Evolutionary conservation across 129 eudicot genomes (phyloP), one percentile per base, ranked within the genome.

Genomic region (Arctium lappa): DNA sequence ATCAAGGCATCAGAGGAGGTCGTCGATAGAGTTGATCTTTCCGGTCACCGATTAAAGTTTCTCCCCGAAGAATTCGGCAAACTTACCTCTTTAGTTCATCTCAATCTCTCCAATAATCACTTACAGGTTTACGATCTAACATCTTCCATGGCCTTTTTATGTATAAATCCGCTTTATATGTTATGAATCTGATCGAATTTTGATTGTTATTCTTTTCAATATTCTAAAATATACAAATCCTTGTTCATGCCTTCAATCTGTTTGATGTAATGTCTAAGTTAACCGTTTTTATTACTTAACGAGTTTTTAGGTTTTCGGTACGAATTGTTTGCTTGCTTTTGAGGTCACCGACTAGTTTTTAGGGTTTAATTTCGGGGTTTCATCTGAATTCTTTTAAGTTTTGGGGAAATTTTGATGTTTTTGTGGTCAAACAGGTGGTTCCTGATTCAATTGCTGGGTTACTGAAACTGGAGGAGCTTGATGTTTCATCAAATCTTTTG

Each of bases 391-490:
- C 68, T 60, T 16, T 7, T 0, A 60, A n/a, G 68, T 60, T 60
- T n/a, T 60, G 68, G n/a, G 29, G 68, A n/a, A 56, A 15, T 2
- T 56, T 56, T 56, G 6, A 4, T 56, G 2, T 69, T 71, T 12
- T 80, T 73, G 63, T 74, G 74, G 68, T 70, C 34, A 34, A 62
- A 78, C 83, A 90, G 89, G 77, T 80, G 27, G 80, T 90, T 71
- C 91, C 93, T 4, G 93, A 90, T 84, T 88, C 88, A 32, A 63
- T 87, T 78, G 89, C 88, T 4, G 91, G 93, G 71, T 70, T 90
- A 32, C 63, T 32, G 76, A 85, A 83, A 65, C 86, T 90, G 8
- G 87, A 90, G 88, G 90, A 86, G 88, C 90, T 90, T 34, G 81
- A 90, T 78, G 79, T 85, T 63, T 86, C 91, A 22, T 88, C 94